A percentile compares a stretch with the other conserved stretches of the same genome.
Evolutionary conservation across 2,329 filamentous ascomycete genomes (phyloP).

Genomic region (Cordyceps fumosorosea): DNA sequence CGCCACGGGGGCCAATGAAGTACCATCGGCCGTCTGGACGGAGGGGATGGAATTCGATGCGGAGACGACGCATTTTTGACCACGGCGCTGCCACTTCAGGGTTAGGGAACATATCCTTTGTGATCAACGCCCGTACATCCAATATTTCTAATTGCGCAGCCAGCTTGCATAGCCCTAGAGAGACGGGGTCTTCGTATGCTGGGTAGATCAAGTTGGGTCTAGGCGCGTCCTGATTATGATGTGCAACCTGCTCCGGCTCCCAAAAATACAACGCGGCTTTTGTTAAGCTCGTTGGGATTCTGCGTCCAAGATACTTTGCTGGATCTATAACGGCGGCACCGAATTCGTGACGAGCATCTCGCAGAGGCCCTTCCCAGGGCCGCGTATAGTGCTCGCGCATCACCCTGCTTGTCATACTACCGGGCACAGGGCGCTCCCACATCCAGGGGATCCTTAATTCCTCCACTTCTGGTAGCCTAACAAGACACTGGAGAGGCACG

Average conservation of each 20-base stretch:
- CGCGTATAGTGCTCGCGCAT: constrained; percentile 15
- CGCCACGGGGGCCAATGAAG: constrained; percentile 20
- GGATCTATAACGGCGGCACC: constrained; percentile 16
- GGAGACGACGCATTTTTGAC: constrained; percentile 18
- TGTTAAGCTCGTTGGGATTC: constrained; percentile 15
- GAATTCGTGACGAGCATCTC: constrained; percentile 22
- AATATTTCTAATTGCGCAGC: constrained; percentile 17
- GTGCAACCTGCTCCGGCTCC: neutral
- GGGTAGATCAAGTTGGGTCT: constrained; percentile 18
- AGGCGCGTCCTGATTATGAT: constrained; percentile 13
- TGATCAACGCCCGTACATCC: constrained; percentile 19
- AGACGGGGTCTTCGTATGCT: constrained; percentile 18
- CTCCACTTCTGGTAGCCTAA: constrained; percentile 18
- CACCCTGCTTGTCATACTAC: constrained; percentile 10
- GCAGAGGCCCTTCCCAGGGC: constrained; percentile 21
- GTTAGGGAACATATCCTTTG: constrained; percentile 15
- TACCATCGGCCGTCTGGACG: constrained; percentile 13
- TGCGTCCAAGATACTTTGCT: neutral
- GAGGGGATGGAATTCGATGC: constrained; percentile 12
- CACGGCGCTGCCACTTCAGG: constrained; percentile 10
- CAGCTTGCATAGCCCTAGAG: constrained; percentile 17
- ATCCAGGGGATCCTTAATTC: constrained; percentile 18
- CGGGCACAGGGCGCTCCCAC: constrained; percentile 19
- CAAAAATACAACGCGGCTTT: constrained; percentile 17
- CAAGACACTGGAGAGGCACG: constrained; percentile 19